Percentiles rank a stretch among this genome's conserved stretches.
Evolutionary conservation across 176 grass and related monocot species (phyloP).

Genomic region (Carex cristatella): DNA sequence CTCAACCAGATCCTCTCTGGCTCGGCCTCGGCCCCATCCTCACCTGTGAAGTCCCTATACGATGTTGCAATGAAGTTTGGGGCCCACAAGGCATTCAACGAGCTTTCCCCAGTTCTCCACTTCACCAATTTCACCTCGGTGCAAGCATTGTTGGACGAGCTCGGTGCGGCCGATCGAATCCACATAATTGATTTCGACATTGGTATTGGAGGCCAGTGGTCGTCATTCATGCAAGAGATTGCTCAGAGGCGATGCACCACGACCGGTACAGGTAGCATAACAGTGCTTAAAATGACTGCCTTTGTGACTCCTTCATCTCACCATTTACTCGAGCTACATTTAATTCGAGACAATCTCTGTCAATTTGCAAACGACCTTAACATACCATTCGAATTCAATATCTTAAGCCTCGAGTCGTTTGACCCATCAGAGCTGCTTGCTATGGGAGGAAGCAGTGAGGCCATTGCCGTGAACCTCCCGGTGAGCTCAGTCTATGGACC

Average conservation of each 20-base stretch:
- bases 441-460: conserved; percentile 28
- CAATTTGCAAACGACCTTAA: conserved; percentile 65
- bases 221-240: conserved; percentile 86
- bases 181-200: conserved; percentile 90
- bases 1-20: conserved; percentile 61
- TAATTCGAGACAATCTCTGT: conserved; percentile 54
- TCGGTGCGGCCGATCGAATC: conserved; percentile 45
- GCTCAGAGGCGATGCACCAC: conserved; percentile 34
- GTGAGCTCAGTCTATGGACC: conserved; percentile 40
- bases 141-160: conserved; percentile 72
- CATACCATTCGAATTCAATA: conserved; percentile 67
- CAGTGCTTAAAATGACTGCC: conserved; percentile 57
- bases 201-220: conserved; percentile 69
- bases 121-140: conserved; percentile 80
- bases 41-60: conserved; percentile 32
- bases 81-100: conserved; percentile 75
- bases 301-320: conserved; percentile 49
- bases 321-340: conserved; percentile 65
- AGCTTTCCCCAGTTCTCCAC: conserved; percentile 63
- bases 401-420: conserved; percentile 43
- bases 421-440: conserved; percentile 41
- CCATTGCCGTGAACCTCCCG: conserved; percentile 71
- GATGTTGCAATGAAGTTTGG: conserved; percentile 63
- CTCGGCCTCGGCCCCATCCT: conserved; percentile 14
- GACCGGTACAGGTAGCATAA: conserved; percentile 12